phyloP scores from a whole-genome alignment of 306 rosid genomes.

The Ormosia semicastrata region DNA sequence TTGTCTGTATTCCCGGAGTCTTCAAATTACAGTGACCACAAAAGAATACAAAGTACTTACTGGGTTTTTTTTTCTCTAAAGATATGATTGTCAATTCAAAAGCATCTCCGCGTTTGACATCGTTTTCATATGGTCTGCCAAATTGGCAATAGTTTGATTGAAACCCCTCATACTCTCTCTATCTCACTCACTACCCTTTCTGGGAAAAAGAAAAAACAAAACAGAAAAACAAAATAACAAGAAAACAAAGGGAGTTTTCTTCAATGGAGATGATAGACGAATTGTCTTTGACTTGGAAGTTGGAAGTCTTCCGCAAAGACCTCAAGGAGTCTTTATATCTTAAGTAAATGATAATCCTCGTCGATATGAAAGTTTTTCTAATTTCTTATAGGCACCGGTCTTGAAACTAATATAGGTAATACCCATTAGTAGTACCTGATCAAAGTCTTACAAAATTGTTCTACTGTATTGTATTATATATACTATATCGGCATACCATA shows the following conservation, averaged over 20 bases:
- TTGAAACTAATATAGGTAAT: not conserved
- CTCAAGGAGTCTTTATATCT: slow-evolving; percentile 22
- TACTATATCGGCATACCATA: not conserved
- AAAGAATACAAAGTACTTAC: not conserved
- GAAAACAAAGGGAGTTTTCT: too few relatives aligned
- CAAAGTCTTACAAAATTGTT: not conserved
- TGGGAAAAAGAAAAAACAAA: not conserved
- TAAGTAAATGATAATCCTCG: not conserved
- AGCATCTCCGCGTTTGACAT: slow-evolving; percentile 42
- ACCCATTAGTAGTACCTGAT: not conserved
- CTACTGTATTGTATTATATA: too few relatives aligned
- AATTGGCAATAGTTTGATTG: too few relatives aligned
- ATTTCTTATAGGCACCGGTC: not conserved
- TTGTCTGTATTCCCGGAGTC: not conserved
- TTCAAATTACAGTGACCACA: not conserved
- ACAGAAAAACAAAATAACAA: too few relatives aligned
- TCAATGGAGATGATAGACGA: not conserved
- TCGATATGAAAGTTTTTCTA: not conserved
- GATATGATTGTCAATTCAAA: slow-evolving; percentile 29
- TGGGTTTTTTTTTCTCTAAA: not conserved
- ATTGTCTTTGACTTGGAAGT: slow-evolving; percentile 54
- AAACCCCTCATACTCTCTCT: not conserved
- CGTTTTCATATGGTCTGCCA: not conserved
- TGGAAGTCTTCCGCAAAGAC: slow-evolving; percentile 27
- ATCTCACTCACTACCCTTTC: not conserved